A percentile compares a stretch with the other conserved stretches of the same genome.
Evolutionary conservation across 768 basidiomycete species (phyloP).

Genomic region (Mycena crocata): DNA sequence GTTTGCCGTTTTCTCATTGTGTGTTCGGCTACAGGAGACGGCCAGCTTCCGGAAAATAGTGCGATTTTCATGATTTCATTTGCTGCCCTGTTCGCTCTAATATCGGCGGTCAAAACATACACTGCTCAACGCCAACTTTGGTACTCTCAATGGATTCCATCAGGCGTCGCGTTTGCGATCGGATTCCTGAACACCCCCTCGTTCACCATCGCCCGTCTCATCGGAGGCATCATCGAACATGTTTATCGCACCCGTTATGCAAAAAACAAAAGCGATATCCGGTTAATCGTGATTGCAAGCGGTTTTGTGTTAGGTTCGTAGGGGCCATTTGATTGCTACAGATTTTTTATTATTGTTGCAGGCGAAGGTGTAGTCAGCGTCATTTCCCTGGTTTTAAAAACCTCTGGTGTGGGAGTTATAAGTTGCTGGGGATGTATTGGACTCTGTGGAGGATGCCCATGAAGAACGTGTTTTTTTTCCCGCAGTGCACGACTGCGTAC

Average conservation of each 20-base stretch:
- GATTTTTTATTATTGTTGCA: too few species aligned
- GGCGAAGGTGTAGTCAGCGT: slow-evolving; percentile 94
- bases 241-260: slow-evolving; percentile 66
- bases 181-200: slow-evolving; percentile 97
- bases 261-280: slow-evolving; percentile 70
- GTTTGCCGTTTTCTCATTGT: slow-evolving; percentile 36
- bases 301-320: slow-evolving; percentile 97
- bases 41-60: slow-evolving; percentile 82
- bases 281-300: slow-evolving; percentile 88
- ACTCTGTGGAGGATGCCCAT: slow-evolving; percentile 76
- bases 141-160: slow-evolving; percentile 86
- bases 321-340: too few species aligned
- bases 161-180: slow-evolving; percentile 94
- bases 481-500: too few species aligned
- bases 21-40: slow-evolving; percentile 68
- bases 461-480: too few species aligned
- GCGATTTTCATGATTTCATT: slow-evolving; percentile 84
- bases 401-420: slow-evolving; percentile 75
- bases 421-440: slow-evolving; percentile 93
- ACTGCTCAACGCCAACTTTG: slow-evolving; percentile 59
- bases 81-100: slow-evolving; percentile 73
- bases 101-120: slow-evolving; percentile 76
- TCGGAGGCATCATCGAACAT: slow-evolving; percentile 88
- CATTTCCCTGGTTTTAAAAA: slow-evolving; percentile 78
- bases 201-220: slow-evolving; percentile 90